A percentile compares a stretch with the other conserved stretches of the same genome.
phyloP scores from a whole-genome alignment of 257 asterid genomes.

The Buddleja alternifolia region DNA sequence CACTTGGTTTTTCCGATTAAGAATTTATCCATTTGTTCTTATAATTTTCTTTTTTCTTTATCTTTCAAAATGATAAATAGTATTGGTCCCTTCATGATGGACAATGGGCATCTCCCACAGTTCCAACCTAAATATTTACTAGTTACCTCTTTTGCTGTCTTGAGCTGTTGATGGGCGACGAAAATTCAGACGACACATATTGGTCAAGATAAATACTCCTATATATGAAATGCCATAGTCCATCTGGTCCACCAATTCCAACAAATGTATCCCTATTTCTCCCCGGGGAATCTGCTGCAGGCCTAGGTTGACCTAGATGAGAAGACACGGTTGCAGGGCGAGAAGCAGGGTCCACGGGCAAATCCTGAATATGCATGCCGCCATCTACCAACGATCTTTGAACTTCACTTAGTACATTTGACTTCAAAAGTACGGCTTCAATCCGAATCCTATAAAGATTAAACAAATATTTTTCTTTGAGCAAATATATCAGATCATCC shows the following conservation, averaged over 20 bases:
- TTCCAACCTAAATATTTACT: constrained; percentile 16
- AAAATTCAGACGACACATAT: constrained; percentile 89
- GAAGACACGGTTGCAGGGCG: constrained; percentile 57
- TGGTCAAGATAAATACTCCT: constrained; percentile 85
- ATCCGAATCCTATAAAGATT: constrained; percentile 68
- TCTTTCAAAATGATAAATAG: too few species aligned
- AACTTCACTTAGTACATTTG: constrained; percentile 87
- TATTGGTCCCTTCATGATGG: background rate
- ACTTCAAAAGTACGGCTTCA: constrained; percentile 76
- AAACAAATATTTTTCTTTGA: constrained; percentile 26
- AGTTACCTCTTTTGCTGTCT: constrained; percentile 85
- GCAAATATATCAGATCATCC: constrained; percentile 21
- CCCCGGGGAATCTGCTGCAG: constrained; percentile 50
- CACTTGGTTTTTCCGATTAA: too few species aligned
- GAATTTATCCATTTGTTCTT: too few species aligned
- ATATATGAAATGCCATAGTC: constrained; percentile 97
- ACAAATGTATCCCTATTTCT: constrained; percentile 46
- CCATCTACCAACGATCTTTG: constrained; percentile 88
- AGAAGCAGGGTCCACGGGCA: constrained; percentile 61
- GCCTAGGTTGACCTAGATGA: constrained; percentile 62
- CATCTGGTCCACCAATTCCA: constrained; percentile 91
- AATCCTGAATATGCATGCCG: constrained; percentile 84
- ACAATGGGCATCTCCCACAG: constrained; percentile 20
- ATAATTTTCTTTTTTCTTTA: too few species aligned
- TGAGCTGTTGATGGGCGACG: constrained; percentile 74